Evolutionary conservation across 345 rosid genomes (phyloP), one percentile per base, ranked within the genome.

Genomic region (Hibiscus syriacus): DNA sequence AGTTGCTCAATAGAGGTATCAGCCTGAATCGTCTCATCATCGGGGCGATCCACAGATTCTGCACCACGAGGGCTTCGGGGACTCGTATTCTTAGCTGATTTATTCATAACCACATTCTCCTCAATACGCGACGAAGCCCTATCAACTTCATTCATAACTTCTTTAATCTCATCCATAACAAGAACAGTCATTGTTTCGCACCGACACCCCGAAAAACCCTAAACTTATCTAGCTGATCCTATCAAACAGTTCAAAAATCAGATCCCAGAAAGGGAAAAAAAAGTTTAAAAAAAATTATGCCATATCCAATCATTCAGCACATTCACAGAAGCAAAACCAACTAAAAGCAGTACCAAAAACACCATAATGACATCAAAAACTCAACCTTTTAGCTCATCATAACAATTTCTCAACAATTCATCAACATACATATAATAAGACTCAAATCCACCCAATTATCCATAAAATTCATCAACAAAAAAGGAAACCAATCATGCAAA

Each of bases 1-100:
- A 93, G 87, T 71, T 90, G 88, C 74, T 90, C 96, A 26, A 84
- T 87, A n/a, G 93, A 84, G 58, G 93, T 64, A 16, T 83, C 84
- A 11, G 46, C 73, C 46, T 64, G 38, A 22, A 80, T 72, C 46
- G 67, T 79, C 55, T 72, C 85, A 69, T 72, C 74, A 36, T 59
- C 41, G 7, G 79, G 75, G 36, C 14, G 69, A 54, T 72, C 76
- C 13, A 68, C 57, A 53, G 57, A 53, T 23, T 53, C 30, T 4
- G n/a, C 67, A 61, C 43, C 39, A 22, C 2, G 66, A 74, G 76
- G 80, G 73, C 84, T 72, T 26, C 70, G 76, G 3, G 73, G 81
- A 64, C 77, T 72, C 29, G 69, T 17, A 54, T 71, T 56, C 52
- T 49, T 73, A 0, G 81, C 83, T 19, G 85, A 84, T 72, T 72